Evolutionary conservation across 2,329 filamentous ascomycete genomes (phyloP), one percentile per base, ranked within the genome.

Genomic region (Aspergillus fischeri): DNA sequence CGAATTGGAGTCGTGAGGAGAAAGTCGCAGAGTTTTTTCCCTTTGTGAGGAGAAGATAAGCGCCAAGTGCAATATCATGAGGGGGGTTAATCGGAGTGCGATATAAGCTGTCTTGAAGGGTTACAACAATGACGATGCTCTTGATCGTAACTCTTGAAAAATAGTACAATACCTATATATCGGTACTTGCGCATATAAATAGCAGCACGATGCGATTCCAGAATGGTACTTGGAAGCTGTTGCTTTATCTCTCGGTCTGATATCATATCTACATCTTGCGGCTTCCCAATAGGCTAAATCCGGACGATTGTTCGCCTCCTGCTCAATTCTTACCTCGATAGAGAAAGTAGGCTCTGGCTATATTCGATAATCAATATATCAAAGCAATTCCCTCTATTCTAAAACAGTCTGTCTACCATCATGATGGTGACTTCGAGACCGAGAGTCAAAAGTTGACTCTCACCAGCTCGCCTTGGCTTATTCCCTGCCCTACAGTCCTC

Each of bases 11-110:
- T 44, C 20, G 52, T 58, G 61, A 61, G 61, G 60, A 59, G 60
- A 47, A 57, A 55, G 17, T 14, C 11, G 6, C 20, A 24, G 11
- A 14, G 24, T 24, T 21, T 21, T 44, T 47, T 25, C 24, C 32
- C 57, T 35, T 32, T 47, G 44, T 65, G 63, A 60, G 61, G 61
- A 61, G 61, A 58, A 58, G 51, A 50, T 55, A 55, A 52, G 35
- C 55, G 17, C 6, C 32, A 3, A 35, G 14, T 35, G 32, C 14
- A 38, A 7, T 38, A 17, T 2, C 14, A 6, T 38, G 32, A 38
- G 32, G 32, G 32, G 44, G 3, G 24, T 24, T 47, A 14, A 47
- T 47, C 5, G 21, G 41, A 6, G 41, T 21, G 41, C 11, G 11
- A 35, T 35, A 35, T 14, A 35, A 35, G 32, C 29, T 5, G 11